Evolutionary conservation across 768 basidiomycete genomes (phyloP).

Genomic region (Cubamyces lactineus): DNA sequence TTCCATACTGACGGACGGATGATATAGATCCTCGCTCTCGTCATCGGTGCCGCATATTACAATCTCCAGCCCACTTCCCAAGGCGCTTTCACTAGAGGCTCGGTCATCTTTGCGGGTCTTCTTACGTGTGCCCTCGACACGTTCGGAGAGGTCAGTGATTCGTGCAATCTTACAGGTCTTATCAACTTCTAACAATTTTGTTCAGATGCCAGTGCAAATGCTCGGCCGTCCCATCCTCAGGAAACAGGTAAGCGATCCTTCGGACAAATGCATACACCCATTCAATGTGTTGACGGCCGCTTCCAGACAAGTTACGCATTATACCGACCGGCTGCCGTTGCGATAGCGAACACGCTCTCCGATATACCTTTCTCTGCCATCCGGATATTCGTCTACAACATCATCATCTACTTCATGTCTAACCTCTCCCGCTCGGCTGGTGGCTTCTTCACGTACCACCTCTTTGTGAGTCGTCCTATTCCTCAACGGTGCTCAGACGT

Average conservation of each 20-base stretch:
- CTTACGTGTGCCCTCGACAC: constrained; percentile 72
- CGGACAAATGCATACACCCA: background rate
- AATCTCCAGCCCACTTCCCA: constrained; percentile 71
- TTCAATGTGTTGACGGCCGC: background rate
- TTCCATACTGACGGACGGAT: background rate
- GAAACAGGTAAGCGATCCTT: constrained; percentile 51
- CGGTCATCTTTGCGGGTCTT: constrained; percentile 75
- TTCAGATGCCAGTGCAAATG: constrained; percentile 74
- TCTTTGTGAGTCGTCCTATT: constrained; percentile 44
- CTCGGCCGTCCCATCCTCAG: constrained; percentile 74
- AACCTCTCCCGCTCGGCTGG: constrained; percentile 46
- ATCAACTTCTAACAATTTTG: background rate
- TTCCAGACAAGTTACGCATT: constrained; percentile 58
- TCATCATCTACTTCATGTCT: constrained; percentile 73
- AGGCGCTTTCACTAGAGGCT: constrained; percentile 87
- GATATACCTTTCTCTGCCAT: constrained; percentile 71
- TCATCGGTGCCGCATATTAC: constrained; percentile 76
- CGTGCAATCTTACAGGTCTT: constrained; percentile 3
- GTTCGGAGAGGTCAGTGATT: constrained; percentile 60
- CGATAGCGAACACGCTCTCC: constrained; percentile 66
- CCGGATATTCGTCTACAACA: constrained; percentile 61
- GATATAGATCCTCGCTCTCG: constrained; percentile 54
- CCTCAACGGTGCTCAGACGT: background rate
- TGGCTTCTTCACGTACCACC: constrained; percentile 60
- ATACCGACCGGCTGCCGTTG: constrained; percentile 67